A percentile compares a stretch with the other conserved stretches of the same genome.
Evolutionary conservation across 345 rosid species (phyloP).

Genomic region (Aurinia saxatilis): DNA sequence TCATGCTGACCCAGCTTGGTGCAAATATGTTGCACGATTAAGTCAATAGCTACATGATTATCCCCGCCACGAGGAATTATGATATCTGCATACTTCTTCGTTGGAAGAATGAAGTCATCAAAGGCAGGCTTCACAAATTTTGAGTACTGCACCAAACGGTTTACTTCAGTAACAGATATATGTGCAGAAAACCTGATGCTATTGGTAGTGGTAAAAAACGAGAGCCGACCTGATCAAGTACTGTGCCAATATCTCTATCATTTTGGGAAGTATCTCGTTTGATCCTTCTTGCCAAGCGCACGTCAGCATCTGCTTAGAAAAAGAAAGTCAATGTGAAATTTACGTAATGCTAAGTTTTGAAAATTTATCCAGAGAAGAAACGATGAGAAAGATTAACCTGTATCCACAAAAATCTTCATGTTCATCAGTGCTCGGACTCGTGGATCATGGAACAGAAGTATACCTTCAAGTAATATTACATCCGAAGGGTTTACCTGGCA

Average conservation of each 20-base stretch:
- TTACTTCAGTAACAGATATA: not conserved
- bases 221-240: constrained; percentile 86
- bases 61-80: constrained; percentile 99
- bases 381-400: constrained; percentile 46
- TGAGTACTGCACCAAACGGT: constrained; percentile 72
- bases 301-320: constrained; percentile 96
- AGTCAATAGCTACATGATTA: constrained; percentile 95
- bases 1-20: constrained; percentile 98
- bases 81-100: constrained; percentile 98
- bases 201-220: not conserved
- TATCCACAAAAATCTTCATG: constrained; percentile 98
- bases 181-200: not conserved
- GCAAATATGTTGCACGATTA: constrained; percentile 95
- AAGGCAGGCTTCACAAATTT: constrained; percentile 99
- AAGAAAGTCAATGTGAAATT: constrained; percentile 16
- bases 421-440: constrained; percentile 84
- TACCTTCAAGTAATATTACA: constrained; percentile 93
- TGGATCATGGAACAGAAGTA: constrained; percentile 86
- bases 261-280: constrained; percentile 86
- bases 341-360: not conserved
- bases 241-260: constrained; percentile 78
- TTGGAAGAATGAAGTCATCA: constrained; percentile 97
- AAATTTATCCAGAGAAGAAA: not conserved
- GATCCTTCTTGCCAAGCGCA: constrained; percentile 95
- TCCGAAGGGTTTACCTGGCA: constrained; percentile 90